Conservation (phyloP, 2,329 filamentous ascomycete genomes). For the Paracorniculantispora psalliotae region DNA sequence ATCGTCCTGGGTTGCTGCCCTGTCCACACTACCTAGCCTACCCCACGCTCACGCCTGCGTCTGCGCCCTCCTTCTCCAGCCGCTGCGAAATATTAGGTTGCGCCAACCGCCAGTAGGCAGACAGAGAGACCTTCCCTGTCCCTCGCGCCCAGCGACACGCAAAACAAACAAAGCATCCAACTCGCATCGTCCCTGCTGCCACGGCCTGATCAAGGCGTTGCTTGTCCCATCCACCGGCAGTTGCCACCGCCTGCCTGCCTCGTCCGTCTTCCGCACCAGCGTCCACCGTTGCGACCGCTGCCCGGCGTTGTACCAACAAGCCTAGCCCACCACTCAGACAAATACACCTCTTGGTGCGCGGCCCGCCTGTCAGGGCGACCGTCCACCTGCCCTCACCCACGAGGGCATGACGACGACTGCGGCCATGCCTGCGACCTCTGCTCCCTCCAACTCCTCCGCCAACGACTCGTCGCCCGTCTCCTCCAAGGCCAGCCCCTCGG, state of each 20-base stretch:
- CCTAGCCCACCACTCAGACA: background rate
- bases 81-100: slow-evolving; percentile 10
- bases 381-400: background rate
- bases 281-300: background rate
- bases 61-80: slow-evolving; percentile 11
- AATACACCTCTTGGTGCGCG: slow-evolving; percentile 12
- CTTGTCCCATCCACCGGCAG: background rate
- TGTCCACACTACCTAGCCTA: too few relatives aligned
- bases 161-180: background rate
- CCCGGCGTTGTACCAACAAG: background rate
- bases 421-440: slow-evolving; percentile 54
- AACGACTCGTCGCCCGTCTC: slow-evolving; percentile 40
- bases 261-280: background rate
- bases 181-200: background rate
- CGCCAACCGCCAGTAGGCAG: slow-evolving; percentile 3
- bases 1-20: too few relatives aligned
- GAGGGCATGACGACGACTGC: slow-evolving; percentile 36
- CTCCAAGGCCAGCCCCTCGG: slow-evolving; percentile 47
- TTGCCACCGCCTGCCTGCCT: background rate
- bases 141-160: background rate
- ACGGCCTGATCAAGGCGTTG: background rate
- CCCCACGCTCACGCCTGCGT: slow-evolving; percentile 10
- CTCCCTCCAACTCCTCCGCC: slow-evolving; percentile 49
- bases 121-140: background rate
- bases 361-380: slow-evolving; percentile 11